These are phyloP conservation scores for Brachypodium distachyon DNA, from an alignment of 202 grass and related monocot species.

Conservation along the genomic window DNA sequence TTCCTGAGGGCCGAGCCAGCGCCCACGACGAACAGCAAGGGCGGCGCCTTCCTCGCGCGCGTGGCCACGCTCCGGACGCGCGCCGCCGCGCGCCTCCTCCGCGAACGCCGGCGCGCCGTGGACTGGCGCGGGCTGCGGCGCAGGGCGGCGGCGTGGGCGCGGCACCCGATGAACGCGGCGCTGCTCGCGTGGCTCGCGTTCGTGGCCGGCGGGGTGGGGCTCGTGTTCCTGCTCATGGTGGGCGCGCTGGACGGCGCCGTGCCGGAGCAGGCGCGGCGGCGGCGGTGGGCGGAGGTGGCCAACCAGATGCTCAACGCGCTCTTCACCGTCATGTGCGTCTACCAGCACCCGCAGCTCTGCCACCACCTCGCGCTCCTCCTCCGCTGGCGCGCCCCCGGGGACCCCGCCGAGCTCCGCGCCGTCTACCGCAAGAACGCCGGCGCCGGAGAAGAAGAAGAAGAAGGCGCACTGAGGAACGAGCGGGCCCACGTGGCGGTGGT, in stretches of 20 bases:
- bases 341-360: constrained; percentile 54
- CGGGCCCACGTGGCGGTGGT: constrained; percentile 36
- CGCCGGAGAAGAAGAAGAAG: no score
- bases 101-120: constrained; percentile 21
- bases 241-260: constrained; percentile 46
- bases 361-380: constrained; percentile 48
- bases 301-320: constrained; percentile 74
- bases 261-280: constrained; percentile 17
- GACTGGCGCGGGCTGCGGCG: constrained; percentile 28
- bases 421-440: constrained; percentile 47
- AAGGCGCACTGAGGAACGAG: constrained; percentile 10
- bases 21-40: constrained; percentile 25
- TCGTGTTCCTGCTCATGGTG: constrained; percentile 56
- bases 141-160: constrained; percentile 22
- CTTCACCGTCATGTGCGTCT: constrained; percentile 74
- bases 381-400: constrained; percentile 24
- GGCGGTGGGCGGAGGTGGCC: constrained; percentile 48
- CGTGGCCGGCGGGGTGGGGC: constrained; percentile 17
- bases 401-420: constrained; percentile 21
- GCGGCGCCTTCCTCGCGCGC: neutral
- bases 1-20: constrained; percentile 34
- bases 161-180: constrained; percentile 39
- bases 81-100: neutral
- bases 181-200: constrained; percentile 52
- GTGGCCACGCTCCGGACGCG: neutral